A percentile compares a stretch with the other conserved stretches of the same genome.
Evolutionary conservation across 2,329 filamentous ascomycete genomes (phyloP).

Genomic region (Tolypocladium sp.): DNA sequence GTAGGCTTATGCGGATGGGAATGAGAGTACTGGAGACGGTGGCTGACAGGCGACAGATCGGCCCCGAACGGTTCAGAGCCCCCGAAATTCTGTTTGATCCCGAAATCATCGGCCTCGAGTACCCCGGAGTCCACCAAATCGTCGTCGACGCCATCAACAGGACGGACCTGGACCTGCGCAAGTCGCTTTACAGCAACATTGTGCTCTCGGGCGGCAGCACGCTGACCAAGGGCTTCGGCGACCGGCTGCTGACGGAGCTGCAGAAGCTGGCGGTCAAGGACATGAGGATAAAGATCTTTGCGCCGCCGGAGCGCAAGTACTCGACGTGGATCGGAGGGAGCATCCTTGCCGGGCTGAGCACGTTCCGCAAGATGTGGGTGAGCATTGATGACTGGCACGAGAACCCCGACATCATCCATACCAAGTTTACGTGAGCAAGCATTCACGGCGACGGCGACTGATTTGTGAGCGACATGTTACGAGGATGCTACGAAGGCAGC

Average conservation of each 20-base stretch:
- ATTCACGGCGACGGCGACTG: background rate
- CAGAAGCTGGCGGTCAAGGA: slow-evolving; percentile 93
- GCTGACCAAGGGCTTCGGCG: slow-evolving; percentile 92
- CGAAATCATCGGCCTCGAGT: slow-evolving; percentile 93
- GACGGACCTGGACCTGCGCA: slow-evolving; percentile 91
- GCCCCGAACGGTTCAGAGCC: slow-evolving; percentile 87
- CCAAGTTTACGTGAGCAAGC: slow-evolving; percentile 76
- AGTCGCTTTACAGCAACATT: slow-evolving; percentile 91
- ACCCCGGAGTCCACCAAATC: slow-evolving; percentile 94
- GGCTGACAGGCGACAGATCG: slow-evolving; percentile 48
- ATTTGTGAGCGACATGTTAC: background rate
- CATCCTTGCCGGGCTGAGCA: slow-evolving; percentile 92
- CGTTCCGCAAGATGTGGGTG: slow-evolving; percentile 99
- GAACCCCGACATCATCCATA: slow-evolving; percentile 97
- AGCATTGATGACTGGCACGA: slow-evolving; percentile 99
- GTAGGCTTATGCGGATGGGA: too few relatives aligned
- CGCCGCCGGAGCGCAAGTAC: slow-evolving; percentile 94
- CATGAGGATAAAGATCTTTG: slow-evolving; percentile 99
- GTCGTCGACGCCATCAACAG: slow-evolving; percentile 92
- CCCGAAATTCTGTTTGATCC: slow-evolving; percentile 97
- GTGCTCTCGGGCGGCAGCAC: slow-evolving; percentile 94
- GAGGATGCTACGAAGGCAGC: background rate
- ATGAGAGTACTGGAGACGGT: too few relatives aligned
- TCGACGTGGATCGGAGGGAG: slow-evolving; percentile 98
- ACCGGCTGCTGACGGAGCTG: slow-evolving; percentile 83